A percentile compares a stretch with the other conserved stretches of the same genome.
phyloP scores from a whole-genome alignment of 1,139 yeast genomes.

The Zhuliangozyma parablackwelliae region DNA sequence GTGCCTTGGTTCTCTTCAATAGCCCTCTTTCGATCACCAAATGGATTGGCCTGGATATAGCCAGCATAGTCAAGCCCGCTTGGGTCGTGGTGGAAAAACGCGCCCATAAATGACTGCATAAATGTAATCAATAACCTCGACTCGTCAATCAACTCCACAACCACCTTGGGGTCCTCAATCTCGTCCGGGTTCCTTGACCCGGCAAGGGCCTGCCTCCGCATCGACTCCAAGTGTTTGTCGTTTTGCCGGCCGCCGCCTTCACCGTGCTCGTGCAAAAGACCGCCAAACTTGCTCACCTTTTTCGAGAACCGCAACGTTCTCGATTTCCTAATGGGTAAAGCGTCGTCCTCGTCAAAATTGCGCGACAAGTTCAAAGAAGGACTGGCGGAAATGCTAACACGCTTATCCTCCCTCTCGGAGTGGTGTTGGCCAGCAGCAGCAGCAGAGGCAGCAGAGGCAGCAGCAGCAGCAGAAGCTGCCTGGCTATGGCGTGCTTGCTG shows the following conservation, averaged over 20 bases:
- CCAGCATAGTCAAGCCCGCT: slow-evolving; percentile 40
- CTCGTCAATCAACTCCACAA: slow-evolving; percentile 39
- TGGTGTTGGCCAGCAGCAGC: no score
- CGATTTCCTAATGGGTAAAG: slow-evolving; percentile 22
- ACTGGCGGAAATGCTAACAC: neutral
- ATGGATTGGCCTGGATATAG: slow-evolving; percentile 40
- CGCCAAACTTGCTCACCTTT: slow-evolving; percentile 19
- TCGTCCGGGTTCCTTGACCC: slow-evolving; percentile 16
- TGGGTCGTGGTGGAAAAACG: slow-evolving; percentile 61
- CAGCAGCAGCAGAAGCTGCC: no score
- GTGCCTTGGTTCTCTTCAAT: slow-evolving; percentile 18
- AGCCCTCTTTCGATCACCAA: slow-evolving; percentile 26
- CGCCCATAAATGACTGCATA: slow-evolving; percentile 63
- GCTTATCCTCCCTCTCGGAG: neutral
- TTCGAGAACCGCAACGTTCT: slow-evolving; percentile 30
- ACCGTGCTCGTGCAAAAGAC: slow-evolving; percentile 8
- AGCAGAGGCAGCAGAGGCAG: no score
- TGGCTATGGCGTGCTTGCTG: no score
- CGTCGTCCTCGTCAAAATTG: slow-evolving; percentile 9
- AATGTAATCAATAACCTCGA: slow-evolving; percentile 31
- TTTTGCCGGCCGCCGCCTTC: slow-evolving; percentile 3
- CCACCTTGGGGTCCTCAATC: slow-evolving; percentile 36
- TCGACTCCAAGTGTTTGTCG: slow-evolving; percentile 4
- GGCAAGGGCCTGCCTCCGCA: slow-evolving; percentile 3
- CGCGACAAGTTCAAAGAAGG: slow-evolving; percentile 9